Evolutionary conservation across 108 stramenopile genomes (phyloP), one percentile per base, ranked within the genome.

Genomic region (Licmophora abbreviata): DNA sequence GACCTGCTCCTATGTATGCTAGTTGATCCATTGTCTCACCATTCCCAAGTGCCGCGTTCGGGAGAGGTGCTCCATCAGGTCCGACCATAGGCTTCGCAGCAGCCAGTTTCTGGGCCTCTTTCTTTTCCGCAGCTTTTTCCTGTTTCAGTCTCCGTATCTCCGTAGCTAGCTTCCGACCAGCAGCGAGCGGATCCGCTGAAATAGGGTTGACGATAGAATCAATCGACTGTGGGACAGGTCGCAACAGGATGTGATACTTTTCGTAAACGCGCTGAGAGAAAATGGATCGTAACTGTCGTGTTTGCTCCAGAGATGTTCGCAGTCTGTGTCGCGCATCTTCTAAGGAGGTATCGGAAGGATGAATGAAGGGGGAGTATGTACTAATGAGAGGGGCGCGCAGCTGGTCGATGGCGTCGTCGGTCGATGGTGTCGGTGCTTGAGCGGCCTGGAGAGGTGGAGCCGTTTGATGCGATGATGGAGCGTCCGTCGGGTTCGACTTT

Each of bases 191-290:
- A 67, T 85, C 76, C 23, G 63, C 24, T 30, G 59, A 24, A 38
- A 79, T 63, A 1, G 38, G 40, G 28, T 54, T 48, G 22, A 62
- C 47, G 11, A 53, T 18, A 35, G 4, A 1, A 38, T 53, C 52
- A 4, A 29, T 14, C 24, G 6, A 34, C 21, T 45, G 29, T 29
- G 28, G 29, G 3, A 22, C 26, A 40, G 83, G 79, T 24, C 50
- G 41, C 32, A 90, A 45, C 22, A 79, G 64, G 20, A 83, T 73
- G 12, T 69, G 51, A 54, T 83, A 90, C 53, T 80, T 79, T 33
- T 79, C 72, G 43, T 83, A 85, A 2, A 83, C 79, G 41, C 78
- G 81, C 24, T 83, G 69, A 34, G 83, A 83, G 48, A 85, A 90
- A 12, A 79, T 62, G 29, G 59, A 59, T 31, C 88, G 65, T 5